phyloP scores from a whole-genome alignment of 352 stramenopile genomes.

The Phytophthora gonapodyides region DNA sequence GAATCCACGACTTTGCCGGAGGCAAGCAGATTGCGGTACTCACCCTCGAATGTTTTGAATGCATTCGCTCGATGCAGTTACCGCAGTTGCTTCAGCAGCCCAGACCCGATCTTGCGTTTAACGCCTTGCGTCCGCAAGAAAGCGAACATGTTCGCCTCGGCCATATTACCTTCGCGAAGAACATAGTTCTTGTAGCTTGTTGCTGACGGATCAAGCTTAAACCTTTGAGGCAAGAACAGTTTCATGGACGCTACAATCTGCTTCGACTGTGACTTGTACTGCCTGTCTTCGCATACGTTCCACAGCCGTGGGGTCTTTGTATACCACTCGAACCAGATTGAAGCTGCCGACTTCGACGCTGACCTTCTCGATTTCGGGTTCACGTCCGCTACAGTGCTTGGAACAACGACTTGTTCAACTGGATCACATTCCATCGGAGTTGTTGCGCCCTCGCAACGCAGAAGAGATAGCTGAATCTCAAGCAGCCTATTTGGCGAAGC shows the following conservation, averaged over 20 bases:
- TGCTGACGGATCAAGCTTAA: conserved; percentile 15
- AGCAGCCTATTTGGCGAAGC: too few relatives aligned
- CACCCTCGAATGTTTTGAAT: too few relatives aligned
- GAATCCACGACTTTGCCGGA: too few relatives aligned
- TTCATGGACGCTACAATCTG: conserved; percentile 38
- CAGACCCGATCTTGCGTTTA: conserved; percentile 2
- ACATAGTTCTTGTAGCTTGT: conserved; percentile 6
- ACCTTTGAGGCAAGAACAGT: conserved; percentile 29
- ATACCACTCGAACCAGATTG: conserved; percentile 36
- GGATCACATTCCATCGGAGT: too few relatives aligned
- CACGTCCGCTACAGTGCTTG: too few relatives aligned
- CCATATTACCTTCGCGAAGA: not conserved
- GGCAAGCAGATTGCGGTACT: too few relatives aligned
- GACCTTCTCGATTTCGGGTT: too few relatives aligned
- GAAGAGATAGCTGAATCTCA: too few relatives aligned
- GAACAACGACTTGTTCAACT: too few relatives aligned
- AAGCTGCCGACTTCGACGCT: too few relatives aligned
- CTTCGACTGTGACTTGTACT: conserved; percentile 25
- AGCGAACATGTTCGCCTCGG: conserved; percentile 11
- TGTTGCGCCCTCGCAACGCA: too few relatives aligned
- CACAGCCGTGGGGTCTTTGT: conserved; percentile 25
- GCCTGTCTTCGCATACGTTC: conserved; percentile 1
- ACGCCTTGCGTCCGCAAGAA: conserved; percentile 4
- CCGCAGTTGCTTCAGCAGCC: conserved; percentile 5
- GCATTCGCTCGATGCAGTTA: conserved; percentile 1